Percentiles rank a stretch among this genome's conserved stretches.
Conservation (phyloP, 192 early-diverging fungal genomes). For the Mortierella antarctica region DNA sequence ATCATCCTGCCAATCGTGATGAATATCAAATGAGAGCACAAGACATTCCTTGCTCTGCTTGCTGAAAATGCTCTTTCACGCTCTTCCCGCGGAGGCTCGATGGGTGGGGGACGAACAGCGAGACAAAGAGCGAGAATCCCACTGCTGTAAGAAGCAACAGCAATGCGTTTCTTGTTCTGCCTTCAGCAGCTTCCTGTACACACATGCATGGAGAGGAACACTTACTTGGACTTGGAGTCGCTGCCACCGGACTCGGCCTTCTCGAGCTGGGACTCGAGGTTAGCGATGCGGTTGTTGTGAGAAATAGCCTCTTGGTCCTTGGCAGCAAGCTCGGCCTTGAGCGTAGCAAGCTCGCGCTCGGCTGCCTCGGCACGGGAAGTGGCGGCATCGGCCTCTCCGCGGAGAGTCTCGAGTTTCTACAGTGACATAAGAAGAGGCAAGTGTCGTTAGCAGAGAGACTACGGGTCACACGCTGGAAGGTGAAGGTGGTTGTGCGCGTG, state of each 20-base stretch:
- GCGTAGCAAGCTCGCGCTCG: conserved; percentile 69
- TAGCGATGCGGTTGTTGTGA: conserved; percentile 69
- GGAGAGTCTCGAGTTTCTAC: conserved; percentile 74
- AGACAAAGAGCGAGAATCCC: too few relatives aligned
- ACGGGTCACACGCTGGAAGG: too few relatives aligned
- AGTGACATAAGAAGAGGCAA: background rate
- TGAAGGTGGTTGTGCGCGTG: too few relatives aligned
- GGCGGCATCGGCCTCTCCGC: conserved; percentile 74
- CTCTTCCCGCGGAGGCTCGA: too few relatives aligned
- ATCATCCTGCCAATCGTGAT: too few relatives aligned
- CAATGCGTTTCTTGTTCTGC: background rate
- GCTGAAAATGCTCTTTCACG: too few relatives aligned
- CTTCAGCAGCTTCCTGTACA: too few relatives aligned
- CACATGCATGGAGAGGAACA: background rate
- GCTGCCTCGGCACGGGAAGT: conserved; percentile 70
- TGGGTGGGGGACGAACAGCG: too few relatives aligned
- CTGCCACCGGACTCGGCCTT: conserved; percentile 67
- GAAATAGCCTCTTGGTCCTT: conserved; percentile 80
- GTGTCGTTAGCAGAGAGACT: too few relatives aligned
- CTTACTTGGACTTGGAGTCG: conserved; percentile 69
- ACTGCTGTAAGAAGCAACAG: background rate
- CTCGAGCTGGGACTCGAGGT: conserved; percentile 70
- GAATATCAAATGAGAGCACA: too few relatives aligned
- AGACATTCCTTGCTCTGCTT: too few relatives aligned
- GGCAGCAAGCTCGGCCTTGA: conserved; percentile 65